Evolutionary conservation across 2,329 filamentous ascomycete genomes (phyloP).

Genomic region (Coleophoma crateriformis): DNA sequence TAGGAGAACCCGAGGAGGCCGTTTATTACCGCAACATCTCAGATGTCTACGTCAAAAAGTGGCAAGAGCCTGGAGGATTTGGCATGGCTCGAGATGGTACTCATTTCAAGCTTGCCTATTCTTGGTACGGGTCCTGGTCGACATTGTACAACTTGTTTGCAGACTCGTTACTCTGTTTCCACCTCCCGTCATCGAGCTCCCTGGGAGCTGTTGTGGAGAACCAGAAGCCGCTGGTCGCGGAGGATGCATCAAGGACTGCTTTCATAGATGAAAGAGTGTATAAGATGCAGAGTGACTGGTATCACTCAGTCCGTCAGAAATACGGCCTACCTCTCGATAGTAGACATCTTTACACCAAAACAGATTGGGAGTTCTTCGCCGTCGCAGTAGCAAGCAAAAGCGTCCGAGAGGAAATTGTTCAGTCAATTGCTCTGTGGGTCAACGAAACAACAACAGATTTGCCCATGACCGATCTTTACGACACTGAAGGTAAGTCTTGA

Average conservation of each 20-base stretch:
- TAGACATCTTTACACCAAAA: conserved; percentile 80
- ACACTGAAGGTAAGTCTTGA: conserved; percentile 57
- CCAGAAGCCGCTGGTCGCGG: conserved; percentile 21
- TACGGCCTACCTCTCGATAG: conserved; percentile 81
- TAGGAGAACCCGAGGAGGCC: conserved; percentile 50
- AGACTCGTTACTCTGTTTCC: conserved; percentile 74
- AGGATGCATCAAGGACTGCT: conserved; percentile 26
- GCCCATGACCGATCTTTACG: conserved; percentile 77
- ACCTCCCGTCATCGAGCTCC: conserved; percentile 35
- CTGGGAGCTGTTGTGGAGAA: conserved; percentile 11
- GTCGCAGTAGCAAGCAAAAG: conserved; percentile 68
- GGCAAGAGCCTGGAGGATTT: conserved; percentile 45
- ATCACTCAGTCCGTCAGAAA: conserved; percentile 69
- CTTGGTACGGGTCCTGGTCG: conserved; percentile 72
- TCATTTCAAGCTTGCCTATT: conserved; percentile 65
- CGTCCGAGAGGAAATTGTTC: conserved; percentile 66
- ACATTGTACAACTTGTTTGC: conserved; percentile 68
- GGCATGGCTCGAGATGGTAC: conserved; percentile 60
- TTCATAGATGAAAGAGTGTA: conserved; percentile 77
- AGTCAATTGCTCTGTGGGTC: conserved; percentile 72
- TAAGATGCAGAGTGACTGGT: conserved; percentile 75
- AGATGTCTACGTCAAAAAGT: conserved; percentile 58
- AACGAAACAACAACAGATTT: conserved; percentile 75
- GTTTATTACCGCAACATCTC: conserved; percentile 55
- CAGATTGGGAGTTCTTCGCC: conserved; percentile 87